Evolutionary conservation across 2,329 filamentous ascomycete genomes (phyloP), one percentile per base, ranked within the genome.

Genomic region (Lasiodiplodia gonubiensis): DNA sequence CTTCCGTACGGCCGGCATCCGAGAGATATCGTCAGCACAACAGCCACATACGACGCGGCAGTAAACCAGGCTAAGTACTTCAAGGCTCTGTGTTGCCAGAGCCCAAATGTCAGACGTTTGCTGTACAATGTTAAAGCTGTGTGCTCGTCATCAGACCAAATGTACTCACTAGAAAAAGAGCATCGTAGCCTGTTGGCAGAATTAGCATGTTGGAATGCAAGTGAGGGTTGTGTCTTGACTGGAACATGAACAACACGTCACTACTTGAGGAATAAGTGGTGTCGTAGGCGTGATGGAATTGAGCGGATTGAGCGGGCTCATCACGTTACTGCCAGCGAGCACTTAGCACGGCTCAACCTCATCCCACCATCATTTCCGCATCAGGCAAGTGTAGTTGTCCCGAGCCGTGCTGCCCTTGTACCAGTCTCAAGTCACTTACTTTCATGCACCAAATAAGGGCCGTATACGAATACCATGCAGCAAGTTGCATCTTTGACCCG

Each of bases 381-480:
- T 46, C 27, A 14, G 25, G 21, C 14, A n/a, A 18, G 57, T 48
- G 42, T 33, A 25, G 16, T 18, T 14, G 12, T 51, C 4, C 5
- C 6, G 59, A 63, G 18, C 5, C 23, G 30, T 51, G 59, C 59
- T 63, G 42, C 49, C 46, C 59, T 10, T 63, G 27, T n/a, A 48
- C 14, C 27, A 16, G 46, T 51, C 59, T 51, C 59, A 37, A 14
- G 14, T 16, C n/a, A 63, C 59, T 63, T 63, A 72, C 72, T 67
- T 76, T 76, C 69, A 76, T 71, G 3, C 69, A 75, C 78, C 78
- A 81, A 8, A 80, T 74, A 0, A 80, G 73, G 0, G 75, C 73
- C 0, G 78, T 77, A 49, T 81, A 81, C 57, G 69, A 7, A 51
- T 69, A 82, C 80, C 80, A 82, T 0, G 80, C 80, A 0, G 75